Evolutionary conservation across 2,329 filamentous ascomycete species (phyloP).

Genomic region (Xylaria multiplex): DNA sequence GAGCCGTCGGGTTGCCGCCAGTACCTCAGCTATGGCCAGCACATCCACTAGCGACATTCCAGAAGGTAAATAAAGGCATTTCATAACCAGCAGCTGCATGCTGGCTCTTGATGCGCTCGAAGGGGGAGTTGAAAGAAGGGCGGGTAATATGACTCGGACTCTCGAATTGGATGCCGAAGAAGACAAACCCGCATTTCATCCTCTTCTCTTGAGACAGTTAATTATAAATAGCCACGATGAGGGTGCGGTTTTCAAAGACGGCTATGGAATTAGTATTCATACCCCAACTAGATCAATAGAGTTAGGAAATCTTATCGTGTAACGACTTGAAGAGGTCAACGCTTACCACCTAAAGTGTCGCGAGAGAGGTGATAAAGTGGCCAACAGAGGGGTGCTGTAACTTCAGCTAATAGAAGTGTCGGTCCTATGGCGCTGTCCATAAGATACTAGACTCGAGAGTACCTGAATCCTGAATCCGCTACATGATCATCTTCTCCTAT

Average conservation of each 20-base stretch:
- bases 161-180: constrained; percentile 69
- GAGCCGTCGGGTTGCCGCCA: constrained; percentile 48
- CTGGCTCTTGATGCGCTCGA: constrained; percentile 58
- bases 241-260: constrained; percentile 64
- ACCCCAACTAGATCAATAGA: constrained; percentile 52
- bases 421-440: constrained; percentile 66
- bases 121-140: constrained; percentile 60
- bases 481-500: constrained; percentile 68
- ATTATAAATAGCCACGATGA: constrained; percentile 63
- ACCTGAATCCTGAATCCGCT: constrained; percentile 66
- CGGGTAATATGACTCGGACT: constrained; percentile 47
- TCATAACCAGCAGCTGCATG: constrained; percentile 64
- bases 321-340: constrained; percentile 54
- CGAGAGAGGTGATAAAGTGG: constrained; percentile 65
- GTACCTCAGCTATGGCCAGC: constrained; percentile 36
- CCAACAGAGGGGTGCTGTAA: constrained; percentile 64
- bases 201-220: constrained; percentile 65
- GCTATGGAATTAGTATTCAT: constrained; percentile 63
- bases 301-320: constrained; percentile 52
- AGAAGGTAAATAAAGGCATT: constrained; percentile 68
- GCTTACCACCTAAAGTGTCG: constrained; percentile 52
- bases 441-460: constrained; percentile 63
- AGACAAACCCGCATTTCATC: constrained; percentile 70
- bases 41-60: constrained; percentile 63
- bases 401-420: constrained; percentile 64